phyloP scores from a whole-genome alignment of 2,329 filamentous ascomycete species.

The Aspergillus sp. region DNA sequence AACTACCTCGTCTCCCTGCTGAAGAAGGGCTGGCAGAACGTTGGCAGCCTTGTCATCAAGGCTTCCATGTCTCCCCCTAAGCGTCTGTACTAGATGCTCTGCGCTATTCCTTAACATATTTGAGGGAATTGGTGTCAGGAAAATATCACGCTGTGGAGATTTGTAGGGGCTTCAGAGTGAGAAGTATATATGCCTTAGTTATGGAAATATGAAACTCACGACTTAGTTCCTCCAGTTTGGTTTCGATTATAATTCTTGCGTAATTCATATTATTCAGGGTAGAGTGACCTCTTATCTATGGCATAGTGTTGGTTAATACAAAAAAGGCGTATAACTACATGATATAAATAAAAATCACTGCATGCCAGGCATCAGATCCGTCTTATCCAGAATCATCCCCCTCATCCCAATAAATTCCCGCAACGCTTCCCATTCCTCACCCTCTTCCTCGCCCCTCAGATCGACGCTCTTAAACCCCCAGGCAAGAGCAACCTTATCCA shows the following conservation, averaged over 20 bases:
- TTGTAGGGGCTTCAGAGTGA: slow-evolving; percentile 16
- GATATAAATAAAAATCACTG: slow-evolving; percentile 40
- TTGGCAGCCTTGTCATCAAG: slow-evolving; percentile 99
- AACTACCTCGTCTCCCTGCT: slow-evolving; percentile 99
- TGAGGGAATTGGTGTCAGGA: too few relatives aligned
- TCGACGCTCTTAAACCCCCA: slow-evolving; percentile 84
- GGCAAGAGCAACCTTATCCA: slow-evolving; percentile 76
- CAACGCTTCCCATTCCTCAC: slow-evolving; percentile 78
- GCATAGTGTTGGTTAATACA: too few relatives aligned
- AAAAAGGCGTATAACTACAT: neutral
- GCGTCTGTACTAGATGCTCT: slow-evolving; percentile 75
- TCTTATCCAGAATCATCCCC: slow-evolving; percentile 83
- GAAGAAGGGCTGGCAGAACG: slow-evolving; percentile 99
- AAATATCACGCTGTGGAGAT: slow-evolving; percentile 19
- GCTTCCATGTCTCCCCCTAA: slow-evolving; percentile 98
- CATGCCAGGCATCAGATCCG: slow-evolving; percentile 91
- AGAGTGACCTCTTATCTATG: too few relatives aligned
- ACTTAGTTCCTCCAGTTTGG: slow-evolving; percentile 18
- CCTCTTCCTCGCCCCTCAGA: slow-evolving; percentile 81
- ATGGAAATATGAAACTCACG: slow-evolving; percentile 26
- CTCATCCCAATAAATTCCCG: slow-evolving; percentile 73
- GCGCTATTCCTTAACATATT: slow-evolving; percentile 13
- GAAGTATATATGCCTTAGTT: slow-evolving; percentile 22
- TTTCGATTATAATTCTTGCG: too few relatives aligned
- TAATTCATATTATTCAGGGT: too few relatives aligned